Evolutionary conservation across 164 flowering plant species (phyloP), one percentile per base, ranked within the genome.

Genomic region (Kalanchoe fedtschenkoi): DNA sequence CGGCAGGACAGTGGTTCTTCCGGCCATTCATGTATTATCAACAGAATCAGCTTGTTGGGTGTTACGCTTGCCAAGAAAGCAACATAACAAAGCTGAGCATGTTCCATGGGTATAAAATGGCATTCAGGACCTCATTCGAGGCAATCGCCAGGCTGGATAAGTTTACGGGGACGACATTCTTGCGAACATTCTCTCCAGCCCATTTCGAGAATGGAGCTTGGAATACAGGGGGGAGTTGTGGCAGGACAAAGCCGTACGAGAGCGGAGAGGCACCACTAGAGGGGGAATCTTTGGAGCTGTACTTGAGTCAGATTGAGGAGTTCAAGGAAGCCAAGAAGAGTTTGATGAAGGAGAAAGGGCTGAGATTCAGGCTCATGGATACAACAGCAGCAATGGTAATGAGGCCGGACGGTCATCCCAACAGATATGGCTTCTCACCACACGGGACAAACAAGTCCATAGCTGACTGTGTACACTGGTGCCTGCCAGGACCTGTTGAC

Each of bases 381-480:
- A 76, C 89, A 15, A 91, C 98, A 0, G 73, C 68, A 70, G 87
- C 91, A 0, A 89, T 91, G 96, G 38, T 81, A 54, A 72, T 85
- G 87, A 83, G 98, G 68, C 82, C 96, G 6, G 98, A 92, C 68
- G 95, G 95, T 16, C 98, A 92, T 38, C 98, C 98, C 9, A 82
- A 81, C 54, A 14, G 29, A 2, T 47, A 47, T 22, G 54, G 54
- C 54, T 47, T 47, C 29, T 47, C 54, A 2, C 35, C 41, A 1
- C 66, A 78, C 62, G 86, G 93, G 93, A 80, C 78, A 17, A 85
- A 87, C 43, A 47, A 47, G 54, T 47, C 54, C 8, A 47, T 47
- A 47, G 54, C 72, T 62, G 98, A 89, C 54, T 89, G 98, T 46
- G 75, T 81, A 5, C 97, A 91, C 43, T 88, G 97, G 97, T 88